Conservation (phyloP, 345 rosid species). For the Nephelium lappaceum region DNA sequence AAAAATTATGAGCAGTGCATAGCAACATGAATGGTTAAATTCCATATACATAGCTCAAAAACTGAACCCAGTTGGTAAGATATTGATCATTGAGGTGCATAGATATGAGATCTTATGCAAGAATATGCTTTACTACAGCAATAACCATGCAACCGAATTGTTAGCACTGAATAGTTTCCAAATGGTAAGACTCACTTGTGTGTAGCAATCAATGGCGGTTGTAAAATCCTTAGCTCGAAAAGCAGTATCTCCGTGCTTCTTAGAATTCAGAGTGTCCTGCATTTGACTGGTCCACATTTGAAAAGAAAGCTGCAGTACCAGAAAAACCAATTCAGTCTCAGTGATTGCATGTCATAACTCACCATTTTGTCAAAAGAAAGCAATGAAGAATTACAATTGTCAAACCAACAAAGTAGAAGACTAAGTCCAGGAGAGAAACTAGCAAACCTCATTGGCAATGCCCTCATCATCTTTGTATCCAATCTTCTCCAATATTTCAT, state of each 20-base stretch:
- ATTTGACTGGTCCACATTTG: conserved; percentile 97
- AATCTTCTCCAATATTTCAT: conserved; percentile 74
- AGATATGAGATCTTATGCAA: background rate
- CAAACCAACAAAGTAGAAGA: conserved; percentile 10
- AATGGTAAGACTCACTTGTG: conserved; percentile 54
- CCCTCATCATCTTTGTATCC: conserved; percentile 98
- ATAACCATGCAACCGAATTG: background rate
- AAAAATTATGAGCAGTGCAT: background rate
- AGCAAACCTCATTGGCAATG: conserved; percentile 76
- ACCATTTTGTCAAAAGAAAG: background rate
- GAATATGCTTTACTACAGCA: background rate
- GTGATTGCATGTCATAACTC: background rate
- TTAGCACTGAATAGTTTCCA: background rate
- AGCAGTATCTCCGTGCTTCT: conserved; percentile 90
- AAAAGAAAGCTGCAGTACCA: conserved; percentile 72
- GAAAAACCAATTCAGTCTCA: background rate
- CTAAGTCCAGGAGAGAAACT: conserved; percentile 6
- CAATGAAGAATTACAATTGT: background rate
- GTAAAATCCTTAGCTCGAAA: conserved; percentile 86
- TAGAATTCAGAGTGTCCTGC: conserved; percentile 90
- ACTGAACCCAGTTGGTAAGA: background rate
- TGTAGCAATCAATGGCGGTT: conserved; percentile 74
- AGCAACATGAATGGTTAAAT: background rate
- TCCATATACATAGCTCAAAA: background rate
- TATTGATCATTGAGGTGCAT: background rate